Base-by-base conservation (phyloP, 2,329 filamentous ascomycete species). In the Paracoccidioides brasiliensis region DNA sequence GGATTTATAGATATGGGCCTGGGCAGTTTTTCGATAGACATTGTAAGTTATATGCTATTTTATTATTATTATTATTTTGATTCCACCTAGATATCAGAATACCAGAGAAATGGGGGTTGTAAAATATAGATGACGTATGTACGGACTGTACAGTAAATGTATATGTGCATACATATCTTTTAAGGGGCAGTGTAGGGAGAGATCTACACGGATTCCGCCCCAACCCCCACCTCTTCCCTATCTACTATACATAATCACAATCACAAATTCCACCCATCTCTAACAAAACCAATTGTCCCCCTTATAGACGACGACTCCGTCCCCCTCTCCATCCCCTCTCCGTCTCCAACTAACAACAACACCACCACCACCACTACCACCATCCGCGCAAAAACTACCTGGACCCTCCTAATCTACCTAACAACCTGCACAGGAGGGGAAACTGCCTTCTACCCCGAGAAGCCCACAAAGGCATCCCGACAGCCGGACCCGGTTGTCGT, bases 1-100 rank as follows among this genome's bases (percentile, higher is more conserved):
- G 91, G 38, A 81, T 96, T 35, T 96, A 96, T 72, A 81, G 90
- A 28, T 96, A 96, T 70, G 80, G 79, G 0, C 81, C 85, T 61
- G 88, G 88, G 0, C 90, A 96, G 67, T 95, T 90, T 68, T 96
- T 96, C 68, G 90, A 90, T 66, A 85, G 88, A 64, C 91, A 96
- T 69, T 96, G 88, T 91, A 79, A 64, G 85, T 79, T 44, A 12
- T 57, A 42, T 56, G 46, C 55, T 15, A 37, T n/a, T 38, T 42
- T 43, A n/a, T 58, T 28, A n/a, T 28, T 30, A 54, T 1, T 22
- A n/a, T 22, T 48, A 32, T 4, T 38, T 37, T 15, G 4, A 8
- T 22, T 15, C 22, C 22, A 38, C 49, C 3, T 15, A 15, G 22
- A 22, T 22, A 22, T 22, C 22, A 15, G 42, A 44, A 8, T 3